A percentile compares a stretch with the other conserved stretches of the same genome.
phyloP scores from a whole-genome alignment of 495 filamentous ascomycete species.

The Daldinia caldariorum region DNA sequence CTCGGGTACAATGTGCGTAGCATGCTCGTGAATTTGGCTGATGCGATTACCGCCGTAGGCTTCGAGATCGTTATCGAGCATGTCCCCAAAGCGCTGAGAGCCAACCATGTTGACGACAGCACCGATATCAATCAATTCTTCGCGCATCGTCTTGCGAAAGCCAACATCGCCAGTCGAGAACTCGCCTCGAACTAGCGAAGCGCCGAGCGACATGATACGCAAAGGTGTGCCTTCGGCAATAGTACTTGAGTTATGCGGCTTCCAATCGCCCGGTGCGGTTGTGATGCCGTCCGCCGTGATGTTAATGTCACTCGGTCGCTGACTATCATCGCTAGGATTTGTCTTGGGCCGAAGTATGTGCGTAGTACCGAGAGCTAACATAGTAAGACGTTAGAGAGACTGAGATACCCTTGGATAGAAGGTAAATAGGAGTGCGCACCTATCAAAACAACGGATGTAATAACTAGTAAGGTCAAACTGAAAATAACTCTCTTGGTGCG shows the following conservation, averaged over 20 bases:
- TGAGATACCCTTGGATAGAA: background rate
- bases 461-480: conserved; percentile 26
- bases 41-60: conserved; percentile 52
- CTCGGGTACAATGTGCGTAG: conserved; percentile 43
- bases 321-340: background rate
- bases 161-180: conserved; percentile 61
- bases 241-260: conserved; percentile 41
- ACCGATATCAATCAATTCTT: conserved; percentile 45
- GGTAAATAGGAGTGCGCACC: conserved; percentile 19
- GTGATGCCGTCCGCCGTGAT: conserved; percentile 31
- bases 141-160: conserved; percentile 60
- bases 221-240: conserved; percentile 49
- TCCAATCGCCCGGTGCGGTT: conserved; percentile 37
- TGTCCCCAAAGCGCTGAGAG: conserved; percentile 48
- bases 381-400: conserved; percentile 14
- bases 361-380: conserved; percentile 42
- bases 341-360: conserved; percentile 21
- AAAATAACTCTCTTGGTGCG: conserved; percentile 42
- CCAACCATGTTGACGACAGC: conserved; percentile 52
- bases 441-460: conserved; percentile 37
- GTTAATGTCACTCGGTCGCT: conserved; percentile 2
- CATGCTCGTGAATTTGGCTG: conserved; percentile 49
- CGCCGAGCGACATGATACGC: conserved; percentile 65
- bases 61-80: conserved; percentile 53
- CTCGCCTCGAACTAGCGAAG: conserved; percentile 66